Evolutionary conservation across 768 basidiomycete genomes (phyloP).

Genomic region (Gymnopilus dilepis): DNA sequence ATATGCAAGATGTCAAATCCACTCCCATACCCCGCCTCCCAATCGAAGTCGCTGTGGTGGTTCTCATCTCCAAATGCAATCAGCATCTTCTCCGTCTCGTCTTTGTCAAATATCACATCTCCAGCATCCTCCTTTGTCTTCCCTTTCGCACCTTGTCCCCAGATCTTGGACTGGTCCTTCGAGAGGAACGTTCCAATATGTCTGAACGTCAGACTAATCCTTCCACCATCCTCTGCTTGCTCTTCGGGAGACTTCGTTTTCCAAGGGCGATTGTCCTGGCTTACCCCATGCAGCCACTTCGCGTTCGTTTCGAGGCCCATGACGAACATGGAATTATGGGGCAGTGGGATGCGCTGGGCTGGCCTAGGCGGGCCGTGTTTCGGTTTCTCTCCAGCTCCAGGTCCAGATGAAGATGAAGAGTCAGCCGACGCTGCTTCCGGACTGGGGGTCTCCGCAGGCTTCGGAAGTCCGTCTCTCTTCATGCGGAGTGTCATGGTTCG

Average conservation of each 20-base stretch:
- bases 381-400: neutral
- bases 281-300: slow-evolving; percentile 78
- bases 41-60: slow-evolving; percentile 69
- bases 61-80: slow-evolving; percentile 79
- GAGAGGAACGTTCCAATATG: slow-evolving; percentile 76
- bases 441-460: neutral
- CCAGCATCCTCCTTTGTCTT: slow-evolving; percentile 62
- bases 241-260: slow-evolving; percentile 60
- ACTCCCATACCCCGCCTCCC: slow-evolving; percentile 66
- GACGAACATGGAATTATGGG: slow-evolving; percentile 85
- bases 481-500: slow-evolving; percentile 75
- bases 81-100: slow-evolving; percentile 55
- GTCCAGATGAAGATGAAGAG: too few species aligned
- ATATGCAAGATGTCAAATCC: slow-evolving; percentile 78
- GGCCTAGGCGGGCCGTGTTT: slow-evolving; percentile 35
- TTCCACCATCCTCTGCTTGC: slow-evolving; percentile 57
- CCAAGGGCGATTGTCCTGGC: slow-evolving; percentile 72
- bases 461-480: slow-evolving; percentile 54
- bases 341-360: slow-evolving; percentile 71
- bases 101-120: slow-evolving; percentile 55
- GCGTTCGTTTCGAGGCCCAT: slow-evolving; percentile 76
- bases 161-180: slow-evolving; percentile 52
- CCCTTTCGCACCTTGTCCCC: slow-evolving; percentile 72
- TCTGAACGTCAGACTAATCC: slow-evolving; percentile 83
- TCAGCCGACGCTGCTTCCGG: neutral